These are phyloP conservation scores for Olyra latifolia DNA, from an alignment of 176 grass and related monocot genomes.

Conservation along the genomic window DNA sequence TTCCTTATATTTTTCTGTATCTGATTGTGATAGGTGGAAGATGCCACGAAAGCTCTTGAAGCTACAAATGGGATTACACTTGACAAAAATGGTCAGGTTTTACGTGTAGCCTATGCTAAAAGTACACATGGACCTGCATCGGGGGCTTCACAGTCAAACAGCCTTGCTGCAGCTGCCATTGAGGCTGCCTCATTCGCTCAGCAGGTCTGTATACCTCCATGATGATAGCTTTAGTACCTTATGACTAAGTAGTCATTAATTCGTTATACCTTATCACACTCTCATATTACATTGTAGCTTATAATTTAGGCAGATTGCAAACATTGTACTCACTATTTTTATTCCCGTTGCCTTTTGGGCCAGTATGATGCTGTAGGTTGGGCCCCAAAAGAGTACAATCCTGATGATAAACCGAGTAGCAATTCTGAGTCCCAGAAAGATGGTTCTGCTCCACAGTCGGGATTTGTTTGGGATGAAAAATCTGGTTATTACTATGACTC, in stretches of 20 bases:
- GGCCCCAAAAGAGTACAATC: slow-evolving; percentile 94
- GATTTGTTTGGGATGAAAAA: slow-evolving; percentile 99
- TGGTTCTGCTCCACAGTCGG: slow-evolving; percentile 61
- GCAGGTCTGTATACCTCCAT: slow-evolving; percentile 51
- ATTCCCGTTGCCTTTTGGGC: slow-evolving; percentile 13
- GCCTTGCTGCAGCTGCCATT: slow-evolving; percentile 93
- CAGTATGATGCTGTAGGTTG: slow-evolving; percentile 97
- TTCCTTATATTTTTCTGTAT: slow-evolving; percentile 22
- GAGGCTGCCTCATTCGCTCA: slow-evolving; percentile 99
- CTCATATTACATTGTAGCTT: background rate
- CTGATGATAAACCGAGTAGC: slow-evolving; percentile 62
- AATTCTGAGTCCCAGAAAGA: slow-evolving; percentile 48
- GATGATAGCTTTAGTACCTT: background rate
- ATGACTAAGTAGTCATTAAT: background rate
- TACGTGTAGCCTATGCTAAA: slow-evolving; percentile 97
- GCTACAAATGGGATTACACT: slow-evolving; percentile 91
- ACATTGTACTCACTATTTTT: slow-evolving; percentile 21
- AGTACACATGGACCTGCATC: slow-evolving; percentile 82
- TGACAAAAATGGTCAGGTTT: slow-evolving; percentile 91
- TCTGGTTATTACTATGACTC: slow-evolving; percentile 99
- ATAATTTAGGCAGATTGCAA: slow-evolving; percentile 10
- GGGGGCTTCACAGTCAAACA: slow-evolving; percentile 72
- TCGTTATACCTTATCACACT: background rate
- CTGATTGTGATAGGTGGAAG: slow-evolving; percentile 70
- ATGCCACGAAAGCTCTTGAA: slow-evolving; percentile 96